Conservation (phyloP, 768 basidiomycete genomes). For the Crassisporium funariophilum region DNA sequence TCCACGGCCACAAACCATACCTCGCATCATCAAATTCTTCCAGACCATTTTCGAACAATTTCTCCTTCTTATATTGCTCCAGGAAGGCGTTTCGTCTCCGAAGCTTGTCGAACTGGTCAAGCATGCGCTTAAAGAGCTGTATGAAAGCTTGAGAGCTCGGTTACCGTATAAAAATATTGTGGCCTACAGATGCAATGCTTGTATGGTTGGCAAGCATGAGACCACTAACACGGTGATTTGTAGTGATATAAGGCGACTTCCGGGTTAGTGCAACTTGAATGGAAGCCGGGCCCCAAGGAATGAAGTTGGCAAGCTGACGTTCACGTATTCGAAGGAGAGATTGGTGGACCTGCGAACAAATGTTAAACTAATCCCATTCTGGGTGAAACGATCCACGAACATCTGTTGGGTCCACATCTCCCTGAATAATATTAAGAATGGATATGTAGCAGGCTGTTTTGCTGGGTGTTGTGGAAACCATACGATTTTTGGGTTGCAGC, state of each 20-base stretch:
- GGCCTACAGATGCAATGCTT: constrained; percentile 89
- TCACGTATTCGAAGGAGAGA: constrained; percentile 95
- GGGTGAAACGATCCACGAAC: constrained; percentile 46
- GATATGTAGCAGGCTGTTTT: constrained; percentile 96
- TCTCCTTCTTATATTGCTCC: constrained; percentile 97
- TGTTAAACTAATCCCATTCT: constrained; percentile 4
- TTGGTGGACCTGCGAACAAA: constrained; percentile 82
- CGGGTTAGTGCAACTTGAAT: constrained; percentile 96
- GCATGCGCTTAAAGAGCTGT: constrained; percentile 93
- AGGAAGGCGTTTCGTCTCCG: constrained; percentile 90
- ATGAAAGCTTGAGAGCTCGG: constrained; percentile 3
- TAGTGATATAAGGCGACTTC: constrained; percentile 83
- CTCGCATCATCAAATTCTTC: constrained; percentile 99
- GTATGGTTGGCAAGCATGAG: constrained; percentile 99
- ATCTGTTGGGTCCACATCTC: constrained; percentile 97
- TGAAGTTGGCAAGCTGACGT: constrained; percentile 94
- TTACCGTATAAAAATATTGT: constrained; percentile 3
- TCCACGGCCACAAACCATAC: constrained; percentile 40
- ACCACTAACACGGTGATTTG: constrained; percentile 94
- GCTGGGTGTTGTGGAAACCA: constrained; percentile 93
- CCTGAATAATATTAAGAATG: constrained; percentile 97
- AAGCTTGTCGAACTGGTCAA: constrained; percentile 92
- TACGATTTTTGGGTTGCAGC: constrained; percentile 96
- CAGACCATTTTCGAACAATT: constrained; percentile 89
- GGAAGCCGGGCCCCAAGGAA: constrained; percentile 98